A percentile compares a stretch with the other conserved stretches of the same genome.
Conservation (phyloP, 2,329 filamentous ascomycete genomes). For the Conoideocrella luteorostrata region DNA sequence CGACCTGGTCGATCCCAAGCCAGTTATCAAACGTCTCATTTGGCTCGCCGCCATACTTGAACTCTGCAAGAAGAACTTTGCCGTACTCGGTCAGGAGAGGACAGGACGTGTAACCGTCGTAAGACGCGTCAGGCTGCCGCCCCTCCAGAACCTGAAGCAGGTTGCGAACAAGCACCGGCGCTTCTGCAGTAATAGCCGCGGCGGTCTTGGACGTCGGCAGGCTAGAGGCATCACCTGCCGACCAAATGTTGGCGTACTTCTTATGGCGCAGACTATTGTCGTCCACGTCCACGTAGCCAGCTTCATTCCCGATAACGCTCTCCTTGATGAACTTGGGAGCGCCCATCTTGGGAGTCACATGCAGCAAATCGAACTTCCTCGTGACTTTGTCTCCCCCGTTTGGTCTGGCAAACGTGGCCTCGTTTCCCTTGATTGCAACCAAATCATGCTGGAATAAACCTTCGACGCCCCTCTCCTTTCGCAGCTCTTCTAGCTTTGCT, state of each 20-base stretch:
- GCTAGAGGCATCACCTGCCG: conserved; percentile 51
- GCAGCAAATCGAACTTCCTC: conserved; percentile 46
- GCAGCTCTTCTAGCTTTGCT: conserved; percentile 44
- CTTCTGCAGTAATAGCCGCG: conserved; percentile 45
- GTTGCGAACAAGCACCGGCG: conserved; percentile 44
- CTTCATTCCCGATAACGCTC: conserved; percentile 46
- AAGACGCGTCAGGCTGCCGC: conserved; percentile 34
- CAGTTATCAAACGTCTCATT: conserved; percentile 54
- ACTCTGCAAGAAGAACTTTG: conserved; percentile 58
- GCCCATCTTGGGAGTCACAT: conserved; percentile 54
- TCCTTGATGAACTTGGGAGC: conserved; percentile 48
- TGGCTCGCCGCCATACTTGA: conserved; percentile 56
- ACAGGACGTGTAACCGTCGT: conserved; percentile 52
- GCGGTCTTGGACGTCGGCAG: conserved; percentile 52
- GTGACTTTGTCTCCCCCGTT: conserved; percentile 38
- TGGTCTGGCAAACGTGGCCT: conserved; percentile 41
- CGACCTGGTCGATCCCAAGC: conserved; percentile 51
- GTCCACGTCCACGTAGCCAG: conserved; percentile 53
- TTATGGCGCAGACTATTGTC: conserved; percentile 45
- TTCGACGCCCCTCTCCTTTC: conserved; percentile 48
- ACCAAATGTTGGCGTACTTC: conserved; percentile 52
- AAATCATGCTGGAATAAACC: conserved; percentile 54
- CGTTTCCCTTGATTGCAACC: conserved; percentile 45
- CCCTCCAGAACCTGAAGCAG: conserved; percentile 38
- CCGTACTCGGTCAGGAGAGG: conserved; percentile 50